These are phyloP conservation scores for Penicillium griseofulvum DNA, from an alignment of 2,329 filamentous ascomycete genomes.

Conservation along the genomic window DNA sequence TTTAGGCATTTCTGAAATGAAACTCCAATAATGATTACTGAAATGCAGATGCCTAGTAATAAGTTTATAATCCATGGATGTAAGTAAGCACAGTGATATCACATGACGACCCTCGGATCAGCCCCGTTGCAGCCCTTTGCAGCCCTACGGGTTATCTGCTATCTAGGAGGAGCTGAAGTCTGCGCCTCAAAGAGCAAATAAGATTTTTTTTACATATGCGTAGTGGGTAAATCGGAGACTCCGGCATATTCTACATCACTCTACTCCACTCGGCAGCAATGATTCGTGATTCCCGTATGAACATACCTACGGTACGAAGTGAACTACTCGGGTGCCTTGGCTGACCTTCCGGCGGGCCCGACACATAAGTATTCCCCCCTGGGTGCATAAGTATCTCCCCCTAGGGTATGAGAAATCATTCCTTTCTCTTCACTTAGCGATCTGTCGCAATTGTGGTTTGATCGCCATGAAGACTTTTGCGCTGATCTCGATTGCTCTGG, in stretches of 20 bases:
- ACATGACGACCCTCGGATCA: not conserved
- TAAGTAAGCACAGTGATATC: not conserved
- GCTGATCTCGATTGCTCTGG: slow-evolving; percentile 17
- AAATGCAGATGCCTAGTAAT: not conserved
- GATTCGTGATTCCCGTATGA: slow-evolving; percentile 4
- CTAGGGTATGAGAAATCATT: slow-evolving; percentile 3
- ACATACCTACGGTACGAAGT: not conserved
- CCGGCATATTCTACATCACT: slow-evolving; percentile 14
- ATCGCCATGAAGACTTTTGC: slow-evolving; percentile 17
- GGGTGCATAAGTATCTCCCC: slow-evolving; percentile 20
- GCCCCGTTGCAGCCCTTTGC: not conserved
- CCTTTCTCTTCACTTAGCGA: not conserved
- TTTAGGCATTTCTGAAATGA: not conserved
- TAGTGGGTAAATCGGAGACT: not conserved
- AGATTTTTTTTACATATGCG: too few species aligned
- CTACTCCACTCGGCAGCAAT: slow-evolving; percentile 7
- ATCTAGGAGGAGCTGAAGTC: not conserved
- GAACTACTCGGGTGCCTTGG: slow-evolving; percentile 7
- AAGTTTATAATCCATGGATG: too few species aligned
- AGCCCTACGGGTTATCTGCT: not conserved
- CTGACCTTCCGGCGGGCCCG: slow-evolving; percentile 21
- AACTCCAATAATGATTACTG: not conserved
- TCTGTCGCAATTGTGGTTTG: not conserved
- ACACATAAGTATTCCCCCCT: slow-evolving; percentile 19
- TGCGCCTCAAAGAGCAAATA: not conserved